phyloP scores from a whole-genome alignment of 495 filamentous ascomycete genomes.

The Lepraria neglecta region DNA sequence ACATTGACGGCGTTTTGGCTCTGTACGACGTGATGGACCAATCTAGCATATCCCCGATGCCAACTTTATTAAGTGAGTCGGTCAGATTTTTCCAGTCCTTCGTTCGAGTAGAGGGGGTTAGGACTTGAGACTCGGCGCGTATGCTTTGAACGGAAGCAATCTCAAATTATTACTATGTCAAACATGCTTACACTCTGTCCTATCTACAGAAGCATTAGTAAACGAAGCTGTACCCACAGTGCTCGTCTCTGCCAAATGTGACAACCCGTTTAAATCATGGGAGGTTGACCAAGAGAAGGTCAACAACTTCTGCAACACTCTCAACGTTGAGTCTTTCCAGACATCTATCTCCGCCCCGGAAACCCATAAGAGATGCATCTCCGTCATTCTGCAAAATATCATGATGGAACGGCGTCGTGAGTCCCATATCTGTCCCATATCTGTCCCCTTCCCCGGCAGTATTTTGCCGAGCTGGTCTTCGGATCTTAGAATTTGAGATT shows the following conservation, averaged over 20 bases:
- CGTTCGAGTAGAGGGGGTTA: background rate
- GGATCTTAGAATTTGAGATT: background rate
- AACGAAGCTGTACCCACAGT: constrained; percentile 63
- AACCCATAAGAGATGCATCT: constrained; percentile 71
- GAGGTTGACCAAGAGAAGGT: constrained; percentile 55
- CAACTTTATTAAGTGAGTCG: constrained; percentile 65
- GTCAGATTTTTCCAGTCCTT: background rate
- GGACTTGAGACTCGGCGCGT: background rate
- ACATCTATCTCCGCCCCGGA: constrained; percentile 64
- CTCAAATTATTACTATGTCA: background rate
- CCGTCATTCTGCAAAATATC: constrained; percentile 64
- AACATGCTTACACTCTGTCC: constrained; percentile 20
- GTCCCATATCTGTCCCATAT: constrained; percentile 38
- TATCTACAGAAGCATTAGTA: constrained; percentile 56
- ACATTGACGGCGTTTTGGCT: constrained; percentile 75
- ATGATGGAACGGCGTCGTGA: constrained; percentile 59
- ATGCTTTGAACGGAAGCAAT: background rate
- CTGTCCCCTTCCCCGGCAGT: background rate
- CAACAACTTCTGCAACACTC: constrained; percentile 48
- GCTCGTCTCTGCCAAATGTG: constrained; percentile 81
- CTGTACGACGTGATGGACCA: constrained; percentile 79
- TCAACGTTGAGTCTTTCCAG: constrained; percentile 63
- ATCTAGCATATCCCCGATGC: constrained; percentile 60
- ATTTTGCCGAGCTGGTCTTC: background rate
- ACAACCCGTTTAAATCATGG: constrained; percentile 53